Conservation (phyloP, 768 basidiomycete genomes). For the Rhodotorula toruloides region DNA sequence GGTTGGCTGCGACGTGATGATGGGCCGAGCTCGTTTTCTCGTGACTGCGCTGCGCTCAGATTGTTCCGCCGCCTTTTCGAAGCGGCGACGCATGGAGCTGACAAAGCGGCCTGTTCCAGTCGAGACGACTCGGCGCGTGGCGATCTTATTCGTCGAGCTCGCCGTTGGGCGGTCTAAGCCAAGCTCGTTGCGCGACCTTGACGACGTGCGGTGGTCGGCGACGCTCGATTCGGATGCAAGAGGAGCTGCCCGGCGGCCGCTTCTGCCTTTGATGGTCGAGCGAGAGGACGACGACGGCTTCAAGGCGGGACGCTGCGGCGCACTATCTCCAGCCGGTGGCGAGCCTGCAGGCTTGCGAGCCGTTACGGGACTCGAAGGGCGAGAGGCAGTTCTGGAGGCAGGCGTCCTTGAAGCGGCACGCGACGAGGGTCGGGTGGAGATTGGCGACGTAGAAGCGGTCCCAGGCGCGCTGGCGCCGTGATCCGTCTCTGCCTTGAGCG, state of each 20-base stretch:
- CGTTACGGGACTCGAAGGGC: background rate
- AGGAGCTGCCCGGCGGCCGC: background rate
- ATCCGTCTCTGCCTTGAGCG: background rate
- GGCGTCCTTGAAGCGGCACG: background rate
- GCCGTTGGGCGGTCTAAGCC: conserved; percentile 25
- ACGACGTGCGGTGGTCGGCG: background rate
- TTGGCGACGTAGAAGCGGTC: too few species aligned
- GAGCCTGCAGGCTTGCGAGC: background rate
- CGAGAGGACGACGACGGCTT: conserved; percentile 13
- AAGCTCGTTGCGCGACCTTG: background rate
- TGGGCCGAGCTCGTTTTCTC: conserved; percentile 82
- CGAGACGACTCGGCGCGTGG: conserved; percentile 18
- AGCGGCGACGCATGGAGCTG: conserved; percentile 59
- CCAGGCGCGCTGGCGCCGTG: too few species aligned
- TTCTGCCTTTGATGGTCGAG: conserved; percentile 30
- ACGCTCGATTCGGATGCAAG: conserved; percentile 17
- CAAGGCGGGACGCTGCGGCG: conserved; percentile 2
- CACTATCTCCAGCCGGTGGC: background rate
- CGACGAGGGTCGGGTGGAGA: background rate
- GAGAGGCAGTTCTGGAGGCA: background rate
- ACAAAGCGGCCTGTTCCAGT: conserved; percentile 3
- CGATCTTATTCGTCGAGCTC: conserved; percentile 21
- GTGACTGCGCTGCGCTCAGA: background rate
- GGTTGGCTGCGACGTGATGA: conserved; percentile 69
- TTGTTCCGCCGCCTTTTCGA: background rate